Evolutionary conservation across 2,329 filamentous ascomycete species (phyloP).

Genomic region (Cordyceps cateniannulata): DNA sequence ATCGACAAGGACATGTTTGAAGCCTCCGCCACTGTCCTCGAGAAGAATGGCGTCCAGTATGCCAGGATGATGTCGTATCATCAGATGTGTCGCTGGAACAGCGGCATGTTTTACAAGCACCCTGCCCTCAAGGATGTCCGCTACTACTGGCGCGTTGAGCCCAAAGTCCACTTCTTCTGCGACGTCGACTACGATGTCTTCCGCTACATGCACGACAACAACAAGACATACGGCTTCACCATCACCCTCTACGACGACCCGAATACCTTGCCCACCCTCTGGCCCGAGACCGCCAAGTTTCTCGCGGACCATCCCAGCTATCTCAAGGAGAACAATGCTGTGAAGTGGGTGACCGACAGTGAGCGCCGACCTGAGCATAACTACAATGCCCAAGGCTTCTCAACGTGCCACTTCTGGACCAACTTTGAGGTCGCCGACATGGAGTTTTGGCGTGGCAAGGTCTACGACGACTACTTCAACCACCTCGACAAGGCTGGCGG

Average conservation of each 20-base stretch:
- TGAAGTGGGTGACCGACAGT: slow-evolving; percentile 80
- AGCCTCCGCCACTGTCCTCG: slow-evolving; percentile 76
- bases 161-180: slow-evolving; percentile 98
- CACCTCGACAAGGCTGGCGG: slow-evolving; percentile 85
- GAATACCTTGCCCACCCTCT: slow-evolving; percentile 76
- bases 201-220: slow-evolving; percentile 94
- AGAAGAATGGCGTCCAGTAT: slow-evolving; percentile 85
- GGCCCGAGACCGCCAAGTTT: slow-evolving; percentile 95
- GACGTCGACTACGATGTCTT: slow-evolving; percentile 98
- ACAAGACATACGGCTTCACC: slow-evolving; percentile 98
- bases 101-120: slow-evolving; percentile 95
- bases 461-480: slow-evolving; percentile 93
- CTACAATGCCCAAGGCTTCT: slow-evolving; percentile 80
- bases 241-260: slow-evolving; percentile 95
- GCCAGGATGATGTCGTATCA: slow-evolving; percentile 86
- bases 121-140: slow-evolving; percentile 73
- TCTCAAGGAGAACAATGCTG: slow-evolving; percentile 75
- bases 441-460: slow-evolving; percentile 82
- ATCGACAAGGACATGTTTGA: slow-evolving; percentile 82
- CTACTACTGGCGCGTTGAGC: slow-evolving; percentile 98
- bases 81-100: slow-evolving; percentile 99
- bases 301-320: slow-evolving; percentile 77
- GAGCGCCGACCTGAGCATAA: slow-evolving; percentile 72
- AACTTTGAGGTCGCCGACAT: slow-evolving; percentile 97
- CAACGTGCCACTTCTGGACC: slow-evolving; percentile 98